These are phyloP conservation scores for Yamadazyma philogaea DNA, from an alignment of 805 yeast genomes.

Conservation along the genomic window DNA sequence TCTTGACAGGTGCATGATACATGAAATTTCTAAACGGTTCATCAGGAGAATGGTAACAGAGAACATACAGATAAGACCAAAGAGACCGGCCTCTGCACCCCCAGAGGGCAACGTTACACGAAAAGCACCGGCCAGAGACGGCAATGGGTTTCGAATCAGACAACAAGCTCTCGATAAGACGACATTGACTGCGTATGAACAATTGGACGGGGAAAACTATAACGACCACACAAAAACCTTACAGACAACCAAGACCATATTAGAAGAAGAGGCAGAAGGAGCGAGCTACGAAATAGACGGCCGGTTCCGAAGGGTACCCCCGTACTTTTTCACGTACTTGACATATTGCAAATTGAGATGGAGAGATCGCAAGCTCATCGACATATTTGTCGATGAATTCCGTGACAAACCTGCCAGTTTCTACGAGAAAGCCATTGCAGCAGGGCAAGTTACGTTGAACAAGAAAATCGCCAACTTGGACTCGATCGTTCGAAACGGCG, in stretches of 20 bases:
- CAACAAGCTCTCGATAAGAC: conserved; percentile 44
- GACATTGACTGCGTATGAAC: conserved; percentile 39
- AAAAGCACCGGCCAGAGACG: conserved; percentile 30
- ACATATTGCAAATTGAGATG: conserved; percentile 91
- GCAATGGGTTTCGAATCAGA: conserved; percentile 46
- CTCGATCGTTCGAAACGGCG: conserved; percentile 74
- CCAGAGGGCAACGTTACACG: conserved; percentile 9
- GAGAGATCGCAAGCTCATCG: conserved; percentile 79
- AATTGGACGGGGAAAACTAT: conserved; percentile 32
- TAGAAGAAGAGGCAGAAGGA: conserved; percentile 58
- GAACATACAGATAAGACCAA: conserved; percentile 3
- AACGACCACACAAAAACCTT: conserved; percentile 20
- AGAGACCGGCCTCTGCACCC: conserved; percentile 15
- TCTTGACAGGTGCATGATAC: conserved; percentile 3
- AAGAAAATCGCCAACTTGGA: conserved; percentile 60
- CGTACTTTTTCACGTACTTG: conserved; percentile 84
- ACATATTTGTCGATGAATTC: conserved; percentile 80
- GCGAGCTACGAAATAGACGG: conserved; percentile 58
- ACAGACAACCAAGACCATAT: conserved; percentile 32
- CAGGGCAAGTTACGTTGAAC: conserved; percentile 77
- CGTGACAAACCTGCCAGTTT: conserved; percentile 70
- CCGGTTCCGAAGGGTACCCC: conserved; percentile 66
- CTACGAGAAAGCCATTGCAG: conserved; percentile 48
- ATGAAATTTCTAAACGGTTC: background rate
- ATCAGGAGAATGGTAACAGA: conserved; percentile 2